Evolutionary conservation across 306 rosid genomes (phyloP), one percentile per base, ranked within the genome.

Genomic region (Dalbergia oliveri): DNA sequence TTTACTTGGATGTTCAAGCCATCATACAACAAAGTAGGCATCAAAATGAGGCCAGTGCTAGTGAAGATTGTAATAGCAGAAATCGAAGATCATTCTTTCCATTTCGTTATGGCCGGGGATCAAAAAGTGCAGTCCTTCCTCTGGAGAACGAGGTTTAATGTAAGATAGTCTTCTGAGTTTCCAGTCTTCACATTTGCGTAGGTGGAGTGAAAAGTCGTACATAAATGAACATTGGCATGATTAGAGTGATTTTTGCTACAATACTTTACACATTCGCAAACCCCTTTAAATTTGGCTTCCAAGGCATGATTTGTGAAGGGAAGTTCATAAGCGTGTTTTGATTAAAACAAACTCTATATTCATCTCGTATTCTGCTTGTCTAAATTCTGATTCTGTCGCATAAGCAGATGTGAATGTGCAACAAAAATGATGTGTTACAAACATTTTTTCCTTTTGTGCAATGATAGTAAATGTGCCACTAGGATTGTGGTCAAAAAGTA

Each of bases 61-160:
- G 79, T 51, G 92, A 78, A 63, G 90, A 81, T 65, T 77, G 88
- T 73, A 87, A 71, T 73, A 76, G 76, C 70, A 84, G 88, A 83
- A 54, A 71, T 10, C n/a, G 85, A 83, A 87, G 85, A 85, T 82
- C 87, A 12, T 86, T 92, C 84, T 88, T 92, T 67, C 90, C 94
- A 14, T 90, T 92, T 79, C 81, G 89, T 23, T 82, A 79, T 69
- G 85, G 86, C 8, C 73, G 88, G 45, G 88, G 84, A 49, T 88
- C 86, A 5, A 82, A 75, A 85, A 80, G 39, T 84, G 80, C 86
- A 45, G 66, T 88, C 64, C 71, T 87, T 79, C 89, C 91, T 60
- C 50, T 72, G 84, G 82, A 88, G 69, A 84, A 81, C 15, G 86
- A 86, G 34, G 76, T 76, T 68, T 82, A 61, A 83, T 76, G 80